Base-by-base conservation (phyloP, 2,329 filamentous ascomycete genomes). In the Calonectria pauciramosa region DNA sequence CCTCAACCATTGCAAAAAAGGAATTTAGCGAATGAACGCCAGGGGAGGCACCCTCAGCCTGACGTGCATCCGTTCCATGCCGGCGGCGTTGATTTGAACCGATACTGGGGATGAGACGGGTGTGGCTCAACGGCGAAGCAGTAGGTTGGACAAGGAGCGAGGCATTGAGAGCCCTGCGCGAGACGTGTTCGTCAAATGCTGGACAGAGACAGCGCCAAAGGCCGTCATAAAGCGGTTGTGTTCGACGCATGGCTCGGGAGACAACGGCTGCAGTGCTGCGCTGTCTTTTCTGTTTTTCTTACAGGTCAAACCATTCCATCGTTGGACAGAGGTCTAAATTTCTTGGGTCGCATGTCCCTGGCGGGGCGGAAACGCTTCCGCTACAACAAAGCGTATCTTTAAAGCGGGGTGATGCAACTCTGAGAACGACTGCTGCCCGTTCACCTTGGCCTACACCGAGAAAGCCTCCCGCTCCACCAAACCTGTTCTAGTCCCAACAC, bases 181-280 rank as follows among this genome's bases (percentile, higher is more conserved):
- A 80, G 3, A 83, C 80, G 6, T 79, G 72, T 9, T 83, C 77
- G 78, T 91, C 88, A 72, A 91, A 86, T 11, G 88, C 89, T 16
- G 92, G 92, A 80, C 91, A 93, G 20, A 94, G 85, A 80, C 90
- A 93, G 81, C 90, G 90, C 91, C 91, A 93, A 59, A 94, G 87
- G 74, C 91, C 91, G 82, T 94, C 92, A 44, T 88, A 80, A 2
- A 86, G 82, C 66, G 89, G 78, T 75, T 73, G 73, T 51, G 76
- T 78, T 54, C 80, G 79, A 74, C 81, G 82, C 84, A 85, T 85
- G 16, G 47, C 47, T 66, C 56, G 26, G 34, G 26, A 13, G 38
- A 32, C 28, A 41, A 38, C 56, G 18, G 56, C 56, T 28, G 34
- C 56, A 63, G 36, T 41, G 56, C 5, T 41, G 56, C 23, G 56